These are phyloP conservation scores for Tolypocladium tropicale DNA, from an alignment of 2,329 filamentous ascomycete genomes.

Conservation along the genomic window DNA sequence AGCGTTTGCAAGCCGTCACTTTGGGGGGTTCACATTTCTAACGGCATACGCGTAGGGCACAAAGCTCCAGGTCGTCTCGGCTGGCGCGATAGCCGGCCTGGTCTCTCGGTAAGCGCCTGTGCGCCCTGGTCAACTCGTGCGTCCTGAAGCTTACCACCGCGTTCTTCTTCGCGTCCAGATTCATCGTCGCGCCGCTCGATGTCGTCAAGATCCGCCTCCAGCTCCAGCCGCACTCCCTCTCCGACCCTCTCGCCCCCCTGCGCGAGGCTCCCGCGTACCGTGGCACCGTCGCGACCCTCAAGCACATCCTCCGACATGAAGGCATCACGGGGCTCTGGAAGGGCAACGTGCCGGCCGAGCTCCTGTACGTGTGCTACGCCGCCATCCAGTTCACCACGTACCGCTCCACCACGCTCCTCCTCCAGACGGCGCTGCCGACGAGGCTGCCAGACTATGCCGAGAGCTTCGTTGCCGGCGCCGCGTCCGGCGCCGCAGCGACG, in stretches of 20 bases:
- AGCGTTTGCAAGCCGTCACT: too few species aligned
- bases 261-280: constrained; percentile 49
- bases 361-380: constrained; percentile 87
- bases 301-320: constrained; percentile 68
- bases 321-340: constrained; percentile 89
- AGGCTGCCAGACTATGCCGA: constrained; percentile 56
- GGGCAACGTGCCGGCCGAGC: constrained; percentile 90
- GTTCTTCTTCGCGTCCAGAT: constrained; percentile 42
- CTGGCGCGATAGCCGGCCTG: constrained; percentile 62
- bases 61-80: constrained; percentile 43
- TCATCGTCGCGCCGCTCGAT: constrained; percentile 89
- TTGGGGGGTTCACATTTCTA: not conserved
- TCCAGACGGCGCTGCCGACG: constrained; percentile 40
- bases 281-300: constrained; percentile 66
- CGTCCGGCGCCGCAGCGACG: constrained; percentile 74
- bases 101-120: constrained; percentile 63
- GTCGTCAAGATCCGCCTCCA: constrained; percentile 97
- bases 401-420: constrained; percentile 58
- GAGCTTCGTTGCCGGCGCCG: constrained; percentile 74
- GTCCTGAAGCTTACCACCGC: not conserved
- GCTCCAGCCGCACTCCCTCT: constrained; percentile 77
- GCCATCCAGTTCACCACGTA: constrained; percentile 86
- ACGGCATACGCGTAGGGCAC: constrained; percentile 37
- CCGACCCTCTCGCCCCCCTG: constrained; percentile 57
- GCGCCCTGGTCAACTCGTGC: not conserved